Conservation (phyloP, 805 yeast species). For the Kregervanrija pseudodelftensis region DNA sequence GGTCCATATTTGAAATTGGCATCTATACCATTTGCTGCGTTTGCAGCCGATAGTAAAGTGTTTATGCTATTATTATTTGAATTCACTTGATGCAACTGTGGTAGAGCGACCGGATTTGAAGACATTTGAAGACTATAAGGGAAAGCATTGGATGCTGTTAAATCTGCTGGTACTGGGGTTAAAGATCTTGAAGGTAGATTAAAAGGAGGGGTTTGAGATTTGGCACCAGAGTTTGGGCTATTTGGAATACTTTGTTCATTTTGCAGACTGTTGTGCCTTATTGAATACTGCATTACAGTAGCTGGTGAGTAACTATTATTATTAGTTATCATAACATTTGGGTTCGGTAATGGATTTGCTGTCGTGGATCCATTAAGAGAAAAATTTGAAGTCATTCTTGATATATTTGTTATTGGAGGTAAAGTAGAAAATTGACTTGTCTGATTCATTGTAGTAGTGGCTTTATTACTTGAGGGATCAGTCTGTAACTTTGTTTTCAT, state of each 20-base stretch:
- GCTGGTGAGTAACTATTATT: no score
- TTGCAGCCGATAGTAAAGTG: conserved; percentile 6
- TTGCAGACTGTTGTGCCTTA: no score
- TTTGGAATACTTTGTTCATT: no score
- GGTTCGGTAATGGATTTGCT: not conserved
- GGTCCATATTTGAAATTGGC: not conserved
- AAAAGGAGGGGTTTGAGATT: not conserved
- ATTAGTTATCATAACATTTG: no score
- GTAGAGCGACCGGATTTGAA: no score
- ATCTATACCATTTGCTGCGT: not conserved
- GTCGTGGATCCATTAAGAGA: not conserved
- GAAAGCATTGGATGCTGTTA: not conserved
- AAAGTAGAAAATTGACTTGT: not conserved
- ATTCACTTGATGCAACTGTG: no score
- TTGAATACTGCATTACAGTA: no score
- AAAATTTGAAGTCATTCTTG: not conserved
- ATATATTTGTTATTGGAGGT: not conserved
- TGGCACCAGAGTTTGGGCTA: no score
- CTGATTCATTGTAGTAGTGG: not conserved
- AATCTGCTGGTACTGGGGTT: not conserved
- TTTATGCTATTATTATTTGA: not conserved
- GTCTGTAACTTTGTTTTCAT: conserved; percentile 32
- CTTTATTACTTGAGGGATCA: conserved; percentile 2
- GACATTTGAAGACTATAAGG: no score
- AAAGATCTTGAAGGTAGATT: not conserved